Evolutionary conservation across 306 rosid genomes (phyloP).

Genomic region (Cucurbita argyrosperma): DNA sequence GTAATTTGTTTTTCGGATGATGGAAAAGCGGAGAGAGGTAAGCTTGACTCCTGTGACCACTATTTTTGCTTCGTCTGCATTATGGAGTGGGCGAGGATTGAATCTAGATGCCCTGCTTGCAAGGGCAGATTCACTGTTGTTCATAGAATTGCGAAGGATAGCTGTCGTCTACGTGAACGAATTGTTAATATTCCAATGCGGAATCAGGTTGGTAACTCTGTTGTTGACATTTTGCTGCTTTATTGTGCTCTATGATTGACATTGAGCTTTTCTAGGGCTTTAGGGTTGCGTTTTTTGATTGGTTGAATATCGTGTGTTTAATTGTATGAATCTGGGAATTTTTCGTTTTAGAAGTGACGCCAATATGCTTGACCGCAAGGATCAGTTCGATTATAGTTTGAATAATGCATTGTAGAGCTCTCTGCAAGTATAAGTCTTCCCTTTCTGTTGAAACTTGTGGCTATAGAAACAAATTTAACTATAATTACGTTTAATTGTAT

Average conservation of each 20-base stretch:
- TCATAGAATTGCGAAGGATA: conserved; percentile 28
- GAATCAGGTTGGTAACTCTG: conserved; percentile 36
- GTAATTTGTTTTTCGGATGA: conserved; percentile 47
- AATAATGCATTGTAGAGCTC: neutral
- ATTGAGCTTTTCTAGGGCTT: neutral
- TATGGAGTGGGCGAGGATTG: conserved; percentile 69
- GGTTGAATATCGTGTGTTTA: neutral
- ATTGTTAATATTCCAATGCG: conserved; percentile 43
- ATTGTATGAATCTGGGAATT: neutral
- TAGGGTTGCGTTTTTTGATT: neutral
- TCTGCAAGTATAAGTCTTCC: neutral
- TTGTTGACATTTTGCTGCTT: neutral
- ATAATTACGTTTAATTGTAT: neutral
- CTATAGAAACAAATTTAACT: neutral
- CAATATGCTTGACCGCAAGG: neutral
- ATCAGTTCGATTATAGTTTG: neutral
- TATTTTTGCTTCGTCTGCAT: conserved; percentile 70
- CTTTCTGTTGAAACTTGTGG: neutral
- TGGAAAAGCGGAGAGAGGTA: conserved; percentile 32
- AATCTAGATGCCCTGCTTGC: conserved; percentile 72
- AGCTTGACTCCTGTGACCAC: conserved; percentile 67
- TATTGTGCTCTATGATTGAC: neutral
- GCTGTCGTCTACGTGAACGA: conserved; percentile 20
- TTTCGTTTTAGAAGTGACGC: neutral
- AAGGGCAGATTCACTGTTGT: conserved; percentile 56